Evolutionary conservation across 345 rosid species (phyloP).

Genomic region (Isatis tinctoria): DNA sequence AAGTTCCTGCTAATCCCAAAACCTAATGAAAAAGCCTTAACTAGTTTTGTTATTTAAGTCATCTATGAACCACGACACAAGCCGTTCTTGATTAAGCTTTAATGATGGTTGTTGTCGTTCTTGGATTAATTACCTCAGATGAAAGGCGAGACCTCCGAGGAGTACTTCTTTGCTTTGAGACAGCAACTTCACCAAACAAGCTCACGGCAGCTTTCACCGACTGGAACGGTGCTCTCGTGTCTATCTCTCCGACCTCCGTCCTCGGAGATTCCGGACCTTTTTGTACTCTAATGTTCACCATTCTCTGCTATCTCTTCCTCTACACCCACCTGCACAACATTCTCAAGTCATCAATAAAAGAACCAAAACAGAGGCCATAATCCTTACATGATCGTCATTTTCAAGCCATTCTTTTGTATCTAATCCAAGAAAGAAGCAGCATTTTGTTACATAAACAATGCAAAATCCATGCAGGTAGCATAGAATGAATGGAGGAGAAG

Average conservation of each 20-base stretch:
- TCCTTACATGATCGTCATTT: neutral
- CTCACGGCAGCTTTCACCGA: slow-evolving; percentile 96
- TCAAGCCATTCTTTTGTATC: neutral
- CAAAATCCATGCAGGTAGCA: neutral
- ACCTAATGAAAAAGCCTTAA: neutral
- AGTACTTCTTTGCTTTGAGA: slow-evolving; percentile 36
- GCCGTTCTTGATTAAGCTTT: neutral
- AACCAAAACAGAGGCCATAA: neutral
- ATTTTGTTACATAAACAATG: neutral
- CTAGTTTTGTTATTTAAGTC: neutral
- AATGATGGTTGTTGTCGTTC: neutral
- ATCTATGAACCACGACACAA: neutral
- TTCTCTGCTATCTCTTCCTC: slow-evolving; percentile 21
- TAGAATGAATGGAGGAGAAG: neutral
- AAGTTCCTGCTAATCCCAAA: neutral
- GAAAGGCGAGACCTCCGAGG: slow-evolving; percentile 40
- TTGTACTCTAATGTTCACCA: slow-evolving; percentile 47
- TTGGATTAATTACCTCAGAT: slow-evolving; percentile 37
- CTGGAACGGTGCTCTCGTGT: slow-evolving; percentile 85
- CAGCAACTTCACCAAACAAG: slow-evolving; percentile 71
- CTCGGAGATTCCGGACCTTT: slow-evolving; percentile 46
- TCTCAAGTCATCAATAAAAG: neutral
- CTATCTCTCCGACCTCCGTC: slow-evolving; percentile 91
- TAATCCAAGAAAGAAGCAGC: neutral
- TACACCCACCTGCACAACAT: neutral